Evolutionary conservation across 2,329 filamentous ascomycete genomes (phyloP), one percentile per base, ranked within the genome.

Genomic region (Emmonsiellopsis sp.): DNA sequence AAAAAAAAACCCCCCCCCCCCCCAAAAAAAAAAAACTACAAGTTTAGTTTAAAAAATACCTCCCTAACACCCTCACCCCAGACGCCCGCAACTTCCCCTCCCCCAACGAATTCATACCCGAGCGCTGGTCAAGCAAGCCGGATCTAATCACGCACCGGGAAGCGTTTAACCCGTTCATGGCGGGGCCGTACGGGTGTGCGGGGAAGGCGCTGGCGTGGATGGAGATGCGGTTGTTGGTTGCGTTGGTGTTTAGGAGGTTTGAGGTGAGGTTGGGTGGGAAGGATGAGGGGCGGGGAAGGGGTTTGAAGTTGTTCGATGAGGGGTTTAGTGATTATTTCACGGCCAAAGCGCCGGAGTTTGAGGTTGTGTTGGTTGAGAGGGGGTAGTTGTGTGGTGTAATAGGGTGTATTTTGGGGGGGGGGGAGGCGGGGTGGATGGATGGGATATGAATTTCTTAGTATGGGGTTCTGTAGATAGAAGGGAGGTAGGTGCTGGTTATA

Each of bases 191-290:
- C 44, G 59, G 57, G 13, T 71, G 66, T 50, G 57, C 61, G 1
- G 66, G 67, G 1, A 67, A 65, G 49, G 60, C 61, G 3, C 51
- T 70, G 1, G 68, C 66, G 6, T 53, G 69, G 51, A 61, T 67
- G 57, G 62, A 66, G 16, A 53, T 70, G 38, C 60, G 66, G 2
- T 59, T 62, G 20, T 55, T 63, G 10, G 46, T 67, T 65, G 66
- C 65, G 64, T 61, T 65, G 65, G 66, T 68, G 64, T 62, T 62
- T 56, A 59, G 35, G 10, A 45, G 57, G 64, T 67, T 70, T 72
- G 68, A 71, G 65, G 67, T 68, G 66, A 71, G 67, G 65, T 66
- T 68, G 46, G 32, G 38, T n/a, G 5, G 10, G 9, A 30, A 3
- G 42, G 16, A 35, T 2, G 7, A 32, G n/a, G 10, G 10, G 10